Evolutionary conservation across 2,329 filamentous ascomycete species (phyloP), one percentile per base, ranked within the genome.

Genomic region (Amphichorda felina): DNA sequence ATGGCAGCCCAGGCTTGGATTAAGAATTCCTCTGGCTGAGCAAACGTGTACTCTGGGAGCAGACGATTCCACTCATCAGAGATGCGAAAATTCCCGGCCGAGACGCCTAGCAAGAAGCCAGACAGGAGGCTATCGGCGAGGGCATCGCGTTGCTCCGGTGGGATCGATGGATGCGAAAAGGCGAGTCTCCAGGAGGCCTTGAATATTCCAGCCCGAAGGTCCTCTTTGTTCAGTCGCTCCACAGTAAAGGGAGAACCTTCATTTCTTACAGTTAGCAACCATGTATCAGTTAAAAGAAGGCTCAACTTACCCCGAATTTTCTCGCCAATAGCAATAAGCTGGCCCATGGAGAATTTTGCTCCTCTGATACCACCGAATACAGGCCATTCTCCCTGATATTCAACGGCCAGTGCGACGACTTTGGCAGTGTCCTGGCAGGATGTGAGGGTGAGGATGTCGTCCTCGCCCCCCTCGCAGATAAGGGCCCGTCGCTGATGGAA

Each of bases 21-120:
- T n/a, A n/a, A n/a, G n/a, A 66, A 67, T 8, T 60, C 57, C 37
- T 66, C 61, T 2, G 52, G 45, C 8, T 45, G 37, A 2, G 48
- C 56, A 34, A 69, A 69, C 37, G 58, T 37, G 27, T 61, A 63
- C 16, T 66, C 59, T 0, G 65, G 61, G 19, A 65, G 53, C n/a
- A 63, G 44, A 33, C 52, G 40, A 40, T 70, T 70, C 51, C 55
- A 66, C 40, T 66, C 61, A 26, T 57, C 55, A 13, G 60, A 55
- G 2, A 62, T 54, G 36, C 54, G 48, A 52, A 59, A 61, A 4
- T 44, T 46, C 0, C 59, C 61, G 2, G 45, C 49, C 6, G 40
- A 33, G 10, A 55, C 50, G 5, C 51, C 59, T 15, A 53, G 35
- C 5, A 68, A 44, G 22, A 60, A 50, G 40, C 3, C 55, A 27